These are phyloP conservation scores for Cenchrus americanus DNA, from an alignment of 176 grass and related monocot genomes.

Conservation along the genomic window DNA sequence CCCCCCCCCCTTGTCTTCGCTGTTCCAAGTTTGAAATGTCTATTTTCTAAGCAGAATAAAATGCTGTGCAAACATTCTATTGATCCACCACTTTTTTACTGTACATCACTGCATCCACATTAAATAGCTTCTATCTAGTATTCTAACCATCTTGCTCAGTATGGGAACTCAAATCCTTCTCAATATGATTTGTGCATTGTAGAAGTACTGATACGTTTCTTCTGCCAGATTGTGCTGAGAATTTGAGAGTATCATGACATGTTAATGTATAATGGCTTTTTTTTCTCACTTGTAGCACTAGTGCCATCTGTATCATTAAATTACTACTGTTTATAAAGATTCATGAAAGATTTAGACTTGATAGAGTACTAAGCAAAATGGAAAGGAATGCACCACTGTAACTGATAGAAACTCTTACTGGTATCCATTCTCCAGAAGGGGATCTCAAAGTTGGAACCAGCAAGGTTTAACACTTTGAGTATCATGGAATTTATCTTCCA, in stretches of 20 bases:
- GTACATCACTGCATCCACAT: not conserved
- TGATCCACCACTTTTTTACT: not conserved
- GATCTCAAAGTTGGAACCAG: constrained; percentile 21
- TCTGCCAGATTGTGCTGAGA: constrained; percentile 7
- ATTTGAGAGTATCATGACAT: not conserved
- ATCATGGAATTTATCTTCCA: not conserved
- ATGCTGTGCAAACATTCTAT: not conserved
- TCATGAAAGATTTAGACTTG: not conserved
- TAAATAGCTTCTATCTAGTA: constrained; percentile 26
- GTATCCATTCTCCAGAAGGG: constrained; percentile 23
- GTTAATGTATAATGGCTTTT: not conserved
- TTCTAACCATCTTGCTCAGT: not conserved
- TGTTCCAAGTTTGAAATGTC: constrained; percentile 10
- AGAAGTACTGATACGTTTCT: constrained; percentile 2
- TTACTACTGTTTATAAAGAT: constrained; percentile 17
- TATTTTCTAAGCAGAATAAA: constrained; percentile 1
- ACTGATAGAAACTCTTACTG: not conserved
- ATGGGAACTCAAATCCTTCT: not conserved
- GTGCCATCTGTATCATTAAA: not conserved
- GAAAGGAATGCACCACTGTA: not conserved
- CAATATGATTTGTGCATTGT: constrained; percentile 23
- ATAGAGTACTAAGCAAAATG: constrained; percentile 17
- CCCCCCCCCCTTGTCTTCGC: not conserved
- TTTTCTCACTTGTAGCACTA: not conserved
- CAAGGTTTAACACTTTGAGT: constrained; percentile 11